Percentiles rank a stretch among this genome's conserved stretches.
These are phyloP conservation scores for Lanzia echinophila DNA, from an alignment of 2,329 filamentous ascomycete genomes.

Conservation along the genomic window DNA sequence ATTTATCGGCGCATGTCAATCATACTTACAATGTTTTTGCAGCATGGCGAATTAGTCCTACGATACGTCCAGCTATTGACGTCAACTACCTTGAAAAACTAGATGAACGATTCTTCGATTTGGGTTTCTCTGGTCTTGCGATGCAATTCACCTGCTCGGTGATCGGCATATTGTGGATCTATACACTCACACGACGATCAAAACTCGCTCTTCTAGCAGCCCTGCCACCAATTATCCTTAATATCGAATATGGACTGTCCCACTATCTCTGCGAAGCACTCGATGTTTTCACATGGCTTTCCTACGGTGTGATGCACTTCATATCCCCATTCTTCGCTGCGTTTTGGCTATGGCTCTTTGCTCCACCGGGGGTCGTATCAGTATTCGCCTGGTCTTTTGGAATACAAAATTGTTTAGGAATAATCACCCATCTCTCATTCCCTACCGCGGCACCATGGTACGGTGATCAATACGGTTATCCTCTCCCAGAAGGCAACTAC, in stretches of 20 bases:
- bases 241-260: conserved; percentile 84
- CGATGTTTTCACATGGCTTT: conserved; percentile 57
- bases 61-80: conserved; percentile 23
- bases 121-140: conserved; percentile 17
- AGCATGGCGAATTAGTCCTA: conserved; percentile 26
- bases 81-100: conserved; percentile 23
- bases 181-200: conserved; percentile 20
- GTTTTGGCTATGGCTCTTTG: conserved; percentile 76
- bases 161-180: conserved; percentile 24
- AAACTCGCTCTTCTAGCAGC: conserved; percentile 23
- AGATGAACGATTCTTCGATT: conserved; percentile 22
- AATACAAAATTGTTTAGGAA: conserved; percentile 83
- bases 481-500: conserved; percentile 79
- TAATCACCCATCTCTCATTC: conserved; percentile 80
- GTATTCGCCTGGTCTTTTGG: conserved; percentile 82
- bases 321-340: conserved; percentile 74
- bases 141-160: conserved; percentile 19
- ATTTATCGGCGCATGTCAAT: neutral
- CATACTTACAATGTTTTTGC: neutral
- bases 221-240: conserved; percentile 36
- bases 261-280: conserved; percentile 42
- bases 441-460: conserved; percentile 95
- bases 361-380: conserved; percentile 73
- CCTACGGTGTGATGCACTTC: conserved; percentile 87
- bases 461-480: conserved; percentile 73